Evolutionary conservation across 2,329 filamentous ascomycete species (phyloP), one percentile per base, ranked within the genome.

Genomic region (Aspergillus japonicus): DNA sequence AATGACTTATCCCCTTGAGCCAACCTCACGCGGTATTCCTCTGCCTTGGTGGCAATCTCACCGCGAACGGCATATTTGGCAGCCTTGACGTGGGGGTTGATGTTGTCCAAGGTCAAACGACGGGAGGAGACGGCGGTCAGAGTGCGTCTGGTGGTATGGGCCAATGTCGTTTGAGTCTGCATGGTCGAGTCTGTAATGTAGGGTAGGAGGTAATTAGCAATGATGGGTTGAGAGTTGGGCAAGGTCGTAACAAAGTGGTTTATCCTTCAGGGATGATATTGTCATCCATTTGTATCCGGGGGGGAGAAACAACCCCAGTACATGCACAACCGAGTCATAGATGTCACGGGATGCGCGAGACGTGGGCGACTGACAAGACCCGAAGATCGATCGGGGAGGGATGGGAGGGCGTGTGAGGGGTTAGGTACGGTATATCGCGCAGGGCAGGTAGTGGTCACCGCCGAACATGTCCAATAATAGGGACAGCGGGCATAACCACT

Each of bases 61-160:
- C 95, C 95, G 69, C 95, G 91, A 58, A 99, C 95, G 68, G 95
- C 95, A 81, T 99, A 99, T 80, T 96, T 88, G 73, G 95, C 95
- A 63, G 87, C 86, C 74, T 88, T 87, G 66, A 98, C 86, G 76
- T 95, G 85, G 53, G 87, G 91, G 82, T 98, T 99, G 83, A 99
- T 96, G 82, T 95, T 96, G 77, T 91, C 83, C 71, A 90, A 82
- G 70, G 84, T 90, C 68, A 99, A 83, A 52, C 79, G 78, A 61
- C 81, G 77, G 16, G 67, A 56, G 12, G 74, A 64, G 24, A 80
- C 76, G 52, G 80, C 76, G 53, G 79, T 75, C 78, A 84, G 80
- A 67, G 71, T 77, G 67, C 80, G 78, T 58, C 64, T 68, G 23
- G 66, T 58, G 31, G 62, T 63, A 59, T 64, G 66, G 49, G 67